Percentiles rank a stretch among this genome's conserved stretches.
phyloP scores from a whole-genome alignment of 306 rosid species.

The Astragalus membranaceus region DNA sequence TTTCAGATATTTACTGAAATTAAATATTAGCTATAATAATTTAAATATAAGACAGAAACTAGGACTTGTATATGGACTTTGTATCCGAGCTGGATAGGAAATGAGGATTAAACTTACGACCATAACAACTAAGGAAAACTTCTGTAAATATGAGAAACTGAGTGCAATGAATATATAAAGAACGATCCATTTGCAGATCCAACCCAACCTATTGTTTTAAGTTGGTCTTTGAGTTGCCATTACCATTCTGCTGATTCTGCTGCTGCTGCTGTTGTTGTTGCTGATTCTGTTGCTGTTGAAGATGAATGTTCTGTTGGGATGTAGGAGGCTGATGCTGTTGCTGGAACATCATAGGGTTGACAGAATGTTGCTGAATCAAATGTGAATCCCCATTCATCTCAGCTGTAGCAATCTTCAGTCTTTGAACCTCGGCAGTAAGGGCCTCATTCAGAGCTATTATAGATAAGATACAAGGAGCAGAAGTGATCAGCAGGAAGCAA shows the following conservation, averaged over 20 bases:
- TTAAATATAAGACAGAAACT: slow-evolving; percentile 27
- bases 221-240: slow-evolving; percentile 47
- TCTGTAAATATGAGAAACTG: slow-evolving; percentile 26
- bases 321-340: slow-evolving; percentile 38
- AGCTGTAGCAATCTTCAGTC: slow-evolving; percentile 70
- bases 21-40: slow-evolving; percentile 28
- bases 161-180: slow-evolving; percentile 27
- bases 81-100: slow-evolving; percentile 33
- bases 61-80: slow-evolving; percentile 33
- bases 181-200: slow-evolving; percentile 1
- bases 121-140: slow-evolving; percentile 23
- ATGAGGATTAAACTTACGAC: slow-evolving; percentile 26
- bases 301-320: slow-evolving; percentile 44
- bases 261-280: slow-evolving; percentile 51
- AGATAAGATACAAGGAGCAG: slow-evolving; percentile 12
- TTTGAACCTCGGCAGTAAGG: slow-evolving; percentile 84
- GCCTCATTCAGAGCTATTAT: slow-evolving; percentile 84
- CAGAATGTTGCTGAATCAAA: slow-evolving; percentile 46
- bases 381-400: slow-evolving; percentile 60
- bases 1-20: slow-evolving; percentile 39
- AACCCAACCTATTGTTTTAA: slow-evolving; percentile 38
- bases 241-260: slow-evolving; percentile 50
- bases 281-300: slow-evolving; percentile 55
- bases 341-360: slow-evolving; percentile 51
- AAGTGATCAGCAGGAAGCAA: slow-evolving; percentile 10